Evolutionary conservation across 768 basidiomycete species (phyloP).

Genomic region (Agrocybe chaxingu): DNA sequence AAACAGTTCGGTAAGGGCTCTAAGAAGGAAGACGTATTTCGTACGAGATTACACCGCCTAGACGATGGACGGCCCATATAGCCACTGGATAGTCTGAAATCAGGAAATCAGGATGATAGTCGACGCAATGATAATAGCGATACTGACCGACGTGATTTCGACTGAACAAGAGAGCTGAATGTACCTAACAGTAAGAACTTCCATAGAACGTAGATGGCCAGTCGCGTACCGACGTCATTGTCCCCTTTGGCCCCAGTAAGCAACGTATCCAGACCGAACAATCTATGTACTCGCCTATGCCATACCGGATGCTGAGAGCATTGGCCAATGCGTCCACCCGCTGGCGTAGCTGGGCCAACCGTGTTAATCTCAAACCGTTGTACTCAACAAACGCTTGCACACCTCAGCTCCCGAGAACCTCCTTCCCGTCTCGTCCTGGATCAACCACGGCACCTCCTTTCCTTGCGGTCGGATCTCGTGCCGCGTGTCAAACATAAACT

Average conservation of each 20-base stretch:
- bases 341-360: slow-evolving; percentile 33
- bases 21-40: slow-evolving; percentile 17
- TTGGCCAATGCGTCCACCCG: slow-evolving; percentile 49
- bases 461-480: slow-evolving; percentile 40
- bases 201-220: not conserved
- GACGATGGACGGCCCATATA: slow-evolving; percentile 53
- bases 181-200: not conserved
- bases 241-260: slow-evolving; percentile 30
- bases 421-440: slow-evolving; percentile 48
- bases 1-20: slow-evolving; percentile 1
- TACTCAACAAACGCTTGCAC: not conserved
- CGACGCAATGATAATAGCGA: not conserved
- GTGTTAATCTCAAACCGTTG: not conserved
- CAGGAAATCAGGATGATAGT: not conserved
- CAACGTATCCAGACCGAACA: not conserved
- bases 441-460: slow-evolving; percentile 38
- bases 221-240: slow-evolving; percentile 45
- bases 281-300: slow-evolving; percentile 32
- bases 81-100: slow-evolving; percentile 50
- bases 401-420: slow-evolving; percentile 38
- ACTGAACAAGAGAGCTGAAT: slow-evolving; percentile 60
- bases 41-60: slow-evolving; percentile 58
- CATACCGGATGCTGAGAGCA: slow-evolving; percentile 37
- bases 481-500: slow-evolving; percentile 47
- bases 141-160: slow-evolving; percentile 62